Base-by-base conservation (phyloP, 2,329 filamentous ascomycete species). In the Ilyonectria sp. region DNA sequence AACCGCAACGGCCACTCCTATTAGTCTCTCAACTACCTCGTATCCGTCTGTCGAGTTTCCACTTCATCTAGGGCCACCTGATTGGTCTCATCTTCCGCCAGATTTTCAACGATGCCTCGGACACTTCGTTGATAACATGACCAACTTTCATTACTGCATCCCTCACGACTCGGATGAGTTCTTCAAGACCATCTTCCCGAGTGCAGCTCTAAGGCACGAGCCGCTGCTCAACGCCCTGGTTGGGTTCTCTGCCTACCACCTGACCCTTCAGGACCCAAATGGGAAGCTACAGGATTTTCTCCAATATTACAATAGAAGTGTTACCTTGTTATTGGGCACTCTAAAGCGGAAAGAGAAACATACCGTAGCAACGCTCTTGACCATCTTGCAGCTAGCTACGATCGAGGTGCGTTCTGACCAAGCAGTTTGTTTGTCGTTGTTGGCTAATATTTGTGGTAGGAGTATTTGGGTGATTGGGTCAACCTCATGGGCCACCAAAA, bases 401-500 rank as follows among this genome's bases (percentile, higher is more conserved):
- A 96, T 98, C 63, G 96, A 99, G 89, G 94, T 97, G 84, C 10
- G 58, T 61, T 44, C 9, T 70, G 35, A 35, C 17, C 6, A 15
- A n/a, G n/a, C 13, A 11, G 31, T 35, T 2, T 53, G n/a, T 40
- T 40, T 21, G 21, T 8, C 13, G 19, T 17, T 1, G 37, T 33
- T 43, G 55, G 17, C 52, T 69, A 55, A 50, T 29, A 33, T 64
- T 21, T 49, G 33, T 31, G 10, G 59, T 75, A 97, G 94, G 96
- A 98, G 82, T 97, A 94, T 75, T 86, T 98, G 52, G 96, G 96
- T 13, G 96, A 99, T 78, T 98, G 94, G 94, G 90, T 97, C 60
- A 98, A 97, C 75, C 85, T 98, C 17, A 92, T 96, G 81, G 93
- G 94, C 23, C 96, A 98, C 78, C 95, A 98, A 79, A 94, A 92